phyloP scores from a whole-genome alignment of 1,139 yeast species.

The Yamadazyma spencermartinsiae region DNA sequence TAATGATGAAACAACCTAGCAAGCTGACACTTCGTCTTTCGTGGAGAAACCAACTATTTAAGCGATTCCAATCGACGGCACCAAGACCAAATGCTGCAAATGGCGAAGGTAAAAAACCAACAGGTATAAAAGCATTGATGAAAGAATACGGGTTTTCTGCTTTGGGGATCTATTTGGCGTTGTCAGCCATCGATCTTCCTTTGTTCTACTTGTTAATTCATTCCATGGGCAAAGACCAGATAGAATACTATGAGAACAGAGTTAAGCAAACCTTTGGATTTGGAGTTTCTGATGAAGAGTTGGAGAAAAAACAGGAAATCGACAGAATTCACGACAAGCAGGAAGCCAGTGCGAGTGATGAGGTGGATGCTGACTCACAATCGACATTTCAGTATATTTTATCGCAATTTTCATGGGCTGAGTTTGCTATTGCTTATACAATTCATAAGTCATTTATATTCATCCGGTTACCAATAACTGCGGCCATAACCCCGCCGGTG shows the following conservation, averaged over 20 bases:
- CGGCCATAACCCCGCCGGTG: conserved; percentile 85
- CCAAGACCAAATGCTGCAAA: conserved; percentile 17
- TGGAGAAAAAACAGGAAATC: conserved; percentile 34
- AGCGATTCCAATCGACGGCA: conserved; percentile 24
- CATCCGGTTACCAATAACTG: conserved; percentile 84
- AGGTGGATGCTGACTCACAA: conserved; percentile 1
- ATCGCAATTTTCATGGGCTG: conserved; percentile 54
- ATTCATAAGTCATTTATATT: conserved; percentile 83
- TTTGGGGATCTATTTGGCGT: conserved; percentile 73
- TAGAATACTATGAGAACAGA: conserved; percentile 63
- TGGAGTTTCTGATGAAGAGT: conserved; percentile 46
- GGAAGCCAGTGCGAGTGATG: conserved; percentile 9
- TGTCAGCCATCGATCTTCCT: conserved; percentile 78
- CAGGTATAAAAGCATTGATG: conserved; percentile 67
- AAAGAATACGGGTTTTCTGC: conserved; percentile 93
- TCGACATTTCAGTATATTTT: conserved; percentile 27
- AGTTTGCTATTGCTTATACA: conserved; percentile 89
- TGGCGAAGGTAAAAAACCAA: conserved; percentile 26
- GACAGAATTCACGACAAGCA: conserved; percentile 26
- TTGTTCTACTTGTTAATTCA: conserved; percentile 81
- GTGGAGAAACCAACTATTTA: conserved; percentile 4
- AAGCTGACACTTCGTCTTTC: not conserved
- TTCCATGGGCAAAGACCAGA: conserved; percentile 79
- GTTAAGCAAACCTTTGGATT: conserved; percentile 61
- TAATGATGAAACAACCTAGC: not conserved